Conservation (phyloP, 208 protist genomes). For the Crithidia sp. region DNA sequence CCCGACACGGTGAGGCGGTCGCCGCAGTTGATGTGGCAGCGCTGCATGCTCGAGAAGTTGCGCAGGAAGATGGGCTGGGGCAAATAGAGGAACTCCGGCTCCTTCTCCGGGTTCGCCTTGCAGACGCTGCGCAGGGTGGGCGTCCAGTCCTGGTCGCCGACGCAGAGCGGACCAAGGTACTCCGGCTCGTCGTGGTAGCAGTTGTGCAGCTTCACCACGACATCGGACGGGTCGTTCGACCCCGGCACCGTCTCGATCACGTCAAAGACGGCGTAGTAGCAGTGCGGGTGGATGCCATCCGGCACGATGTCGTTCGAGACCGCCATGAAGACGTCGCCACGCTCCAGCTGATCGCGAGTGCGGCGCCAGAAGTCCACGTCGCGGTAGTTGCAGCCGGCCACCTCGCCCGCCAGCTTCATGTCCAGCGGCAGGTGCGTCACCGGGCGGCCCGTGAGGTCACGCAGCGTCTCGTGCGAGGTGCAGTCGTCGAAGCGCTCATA, state of each 20-base stretch:
- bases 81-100: slow-evolving; percentile 57
- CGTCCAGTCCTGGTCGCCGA: slow-evolving; percentile 56
- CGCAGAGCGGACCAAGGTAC: slow-evolving; percentile 58
- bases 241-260: slow-evolving; percentile 52
- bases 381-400: slow-evolving; percentile 71
- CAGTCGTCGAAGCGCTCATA: slow-evolving; percentile 83
- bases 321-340: slow-evolving; percentile 75
- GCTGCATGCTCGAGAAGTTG: slow-evolving; percentile 85
- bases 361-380: slow-evolving; percentile 70
- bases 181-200: slow-evolving; percentile 68
- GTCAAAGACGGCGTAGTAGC: slow-evolving; percentile 79
- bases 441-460: slow-evolving; percentile 79
- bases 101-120: slow-evolving; percentile 49
- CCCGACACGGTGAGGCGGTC: slow-evolving; percentile 70
- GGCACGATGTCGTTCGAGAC: slow-evolving; percentile 58
- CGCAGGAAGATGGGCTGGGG: slow-evolving; percentile 70
- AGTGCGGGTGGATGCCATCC: slow-evolving; percentile 73
- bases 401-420: slow-evolving; percentile 69
- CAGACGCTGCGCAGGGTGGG: slow-evolving; percentile 49
- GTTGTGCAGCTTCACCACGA: slow-evolving; percentile 81
- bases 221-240: slow-evolving; percentile 49
- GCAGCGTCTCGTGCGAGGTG: slow-evolving; percentile 83
- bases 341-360: slow-evolving; percentile 51
- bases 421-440: slow-evolving; percentile 83
- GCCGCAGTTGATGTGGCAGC: slow-evolving; percentile 88